phyloP scores from a whole-genome alignment of 164 flowering plant genomes.

The Magnolia changhungtana region DNA sequence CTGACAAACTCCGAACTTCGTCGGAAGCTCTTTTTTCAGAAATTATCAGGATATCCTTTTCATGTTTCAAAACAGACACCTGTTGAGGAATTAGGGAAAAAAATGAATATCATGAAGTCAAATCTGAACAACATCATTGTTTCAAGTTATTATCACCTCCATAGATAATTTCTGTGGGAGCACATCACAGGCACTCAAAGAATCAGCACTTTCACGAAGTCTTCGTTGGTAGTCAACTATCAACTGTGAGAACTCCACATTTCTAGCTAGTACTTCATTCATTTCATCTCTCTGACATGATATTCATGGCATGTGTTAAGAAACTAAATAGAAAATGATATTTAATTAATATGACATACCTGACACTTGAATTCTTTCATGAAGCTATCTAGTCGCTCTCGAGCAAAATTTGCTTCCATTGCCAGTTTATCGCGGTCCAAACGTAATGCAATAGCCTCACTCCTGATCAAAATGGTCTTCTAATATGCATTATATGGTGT shows the following conservation, averaged over 20 bases:
- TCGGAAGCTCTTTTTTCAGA: constrained; percentile 85
- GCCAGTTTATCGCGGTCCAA: constrained; percentile 63
- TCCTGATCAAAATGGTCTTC: constrained; percentile 28
- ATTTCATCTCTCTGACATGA: constrained; percentile 54
- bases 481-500: neutral
- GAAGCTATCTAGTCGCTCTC: constrained; percentile 54
- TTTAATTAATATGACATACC: constrained; percentile 27
- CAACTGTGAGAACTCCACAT: constrained; percentile 82
- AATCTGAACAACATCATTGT: neutral
- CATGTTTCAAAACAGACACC: constrained; percentile 72
- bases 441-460: constrained; percentile 40
- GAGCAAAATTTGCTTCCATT: constrained; percentile 60
- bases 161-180: constrained; percentile 63
- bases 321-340: neutral
- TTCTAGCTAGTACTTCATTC: constrained; percentile 58
- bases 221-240: constrained; percentile 72
- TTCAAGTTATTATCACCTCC: constrained; percentile 50
- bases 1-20: constrained; percentile 75
- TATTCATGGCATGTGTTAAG: constrained; percentile 2
- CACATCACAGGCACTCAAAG: constrained; percentile 61
- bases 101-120: neutral
- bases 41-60: constrained; percentile 64
- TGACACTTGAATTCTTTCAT: constrained; percentile 62
- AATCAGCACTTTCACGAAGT: constrained; percentile 71
- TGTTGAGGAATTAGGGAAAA: constrained; percentile 17